These are phyloP conservation scores for Betula pendula DNA, from an alignment of 306 rosid species.

Conservation along the genomic window DNA sequence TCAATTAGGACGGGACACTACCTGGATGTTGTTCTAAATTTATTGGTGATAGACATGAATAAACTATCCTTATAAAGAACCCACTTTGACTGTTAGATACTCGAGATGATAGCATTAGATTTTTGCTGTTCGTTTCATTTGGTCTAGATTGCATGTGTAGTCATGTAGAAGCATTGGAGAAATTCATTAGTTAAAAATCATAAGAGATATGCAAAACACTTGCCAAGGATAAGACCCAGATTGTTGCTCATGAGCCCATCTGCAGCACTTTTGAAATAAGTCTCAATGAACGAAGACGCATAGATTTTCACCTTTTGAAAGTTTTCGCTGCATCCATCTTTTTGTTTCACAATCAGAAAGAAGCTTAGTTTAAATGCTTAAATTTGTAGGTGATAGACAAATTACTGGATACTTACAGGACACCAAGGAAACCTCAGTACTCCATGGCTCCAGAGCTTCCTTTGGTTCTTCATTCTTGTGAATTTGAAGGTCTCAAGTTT, in stretches of 20 bases:
- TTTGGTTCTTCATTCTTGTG: slow-evolving; percentile 85
- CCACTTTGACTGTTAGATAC: background rate
- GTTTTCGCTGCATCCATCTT: background rate
- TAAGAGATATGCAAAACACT: no score
- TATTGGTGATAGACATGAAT: background rate
- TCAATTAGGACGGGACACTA: background rate
- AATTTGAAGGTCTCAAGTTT: slow-evolving; percentile 72
- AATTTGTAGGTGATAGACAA: slow-evolving; percentile 65
- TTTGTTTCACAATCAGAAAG: slow-evolving; percentile 8
- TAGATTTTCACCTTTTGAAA: slow-evolving; percentile 9
- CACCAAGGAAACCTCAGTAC: slow-evolving; percentile 85
- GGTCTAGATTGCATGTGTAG: background rate
- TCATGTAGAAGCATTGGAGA: background rate
- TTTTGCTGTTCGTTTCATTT: background rate
- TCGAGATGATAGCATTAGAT: background rate
- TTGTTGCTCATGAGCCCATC: slow-evolving; percentile 4
- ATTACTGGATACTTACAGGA: slow-evolving; percentile 56
- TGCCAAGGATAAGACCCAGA: background rate
- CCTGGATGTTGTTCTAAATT: background rate
- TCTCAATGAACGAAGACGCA: background rate
- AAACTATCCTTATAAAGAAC: background rate
- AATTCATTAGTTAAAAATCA: background rate
- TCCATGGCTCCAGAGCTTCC: slow-evolving; percentile 83
- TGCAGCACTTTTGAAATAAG: slow-evolving; percentile 1
- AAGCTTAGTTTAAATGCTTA: slow-evolving; percentile 27